Percentiles rank a stretch among this genome's conserved stretches.
Evolutionary conservation across 2,329 filamentous ascomycete species (phyloP).

Genomic region (Fusarium domesticum): DNA sequence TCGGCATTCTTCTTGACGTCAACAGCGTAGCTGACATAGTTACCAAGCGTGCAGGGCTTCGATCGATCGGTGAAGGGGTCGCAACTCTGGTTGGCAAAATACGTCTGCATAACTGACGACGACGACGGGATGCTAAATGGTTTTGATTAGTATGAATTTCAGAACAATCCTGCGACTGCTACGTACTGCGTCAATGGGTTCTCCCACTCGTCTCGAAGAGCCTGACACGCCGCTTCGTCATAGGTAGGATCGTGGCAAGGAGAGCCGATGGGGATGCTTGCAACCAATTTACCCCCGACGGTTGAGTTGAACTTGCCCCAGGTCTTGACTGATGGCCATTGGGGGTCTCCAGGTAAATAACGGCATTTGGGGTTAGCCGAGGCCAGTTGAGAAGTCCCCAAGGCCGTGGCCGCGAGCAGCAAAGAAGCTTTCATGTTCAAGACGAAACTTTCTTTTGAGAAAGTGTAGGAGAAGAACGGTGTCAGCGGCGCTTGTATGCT

Average conservation of each 20-base stretch:
- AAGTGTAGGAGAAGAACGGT: not conserved
- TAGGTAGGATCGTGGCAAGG: slow-evolving; percentile 50
- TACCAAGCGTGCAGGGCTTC: slow-evolving; percentile 43
- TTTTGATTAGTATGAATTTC: not conserved
- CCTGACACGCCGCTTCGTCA: slow-evolving; percentile 43
- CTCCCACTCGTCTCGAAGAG: slow-evolving; percentile 43
- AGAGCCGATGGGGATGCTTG: slow-evolving; percentile 48
- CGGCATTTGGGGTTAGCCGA: slow-evolving; percentile 35
- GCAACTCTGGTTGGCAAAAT: slow-evolving; percentile 41
- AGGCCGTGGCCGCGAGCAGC: slow-evolving; percentile 12
- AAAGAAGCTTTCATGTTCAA: slow-evolving; percentile 16
- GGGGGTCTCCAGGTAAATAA: slow-evolving; percentile 49
- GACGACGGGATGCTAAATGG: slow-evolving; percentile 22
- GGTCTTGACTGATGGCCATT: slow-evolving; percentile 47
- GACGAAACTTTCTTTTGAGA: not conserved
- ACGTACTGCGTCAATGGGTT: slow-evolving; percentile 45
- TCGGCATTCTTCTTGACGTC: slow-evolving; percentile 32
- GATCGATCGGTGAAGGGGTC: slow-evolving; percentile 34
- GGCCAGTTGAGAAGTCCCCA: slow-evolving; percentile 8
- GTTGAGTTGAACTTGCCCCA: slow-evolving; percentile 52
- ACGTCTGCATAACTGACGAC: slow-evolving; percentile 35
- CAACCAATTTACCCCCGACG: slow-evolving; percentile 48
- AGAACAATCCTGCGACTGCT: not conserved
- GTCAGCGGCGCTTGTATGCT: not conserved
- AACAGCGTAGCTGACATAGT: slow-evolving; percentile 43